Base-by-base conservation (phyloP, 2,329 filamentous ascomycete species). In the Penicillium rolfsii region DNA sequence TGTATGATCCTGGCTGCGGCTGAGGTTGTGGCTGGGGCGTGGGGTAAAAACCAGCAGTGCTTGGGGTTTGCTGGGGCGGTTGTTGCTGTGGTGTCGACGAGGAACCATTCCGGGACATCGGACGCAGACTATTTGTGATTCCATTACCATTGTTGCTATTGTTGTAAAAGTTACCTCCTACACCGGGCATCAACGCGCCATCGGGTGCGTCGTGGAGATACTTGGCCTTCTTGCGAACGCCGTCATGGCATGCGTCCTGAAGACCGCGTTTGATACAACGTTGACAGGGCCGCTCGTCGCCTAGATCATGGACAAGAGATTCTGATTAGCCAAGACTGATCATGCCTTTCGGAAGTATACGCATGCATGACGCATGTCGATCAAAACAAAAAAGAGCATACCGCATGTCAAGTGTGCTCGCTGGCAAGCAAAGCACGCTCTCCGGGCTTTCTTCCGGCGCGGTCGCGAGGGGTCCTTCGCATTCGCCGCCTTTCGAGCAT, bases 171-270 rank as follows among this genome's bases (percentile, higher is more conserved):
- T 72, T 85, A 70, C 87, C 89, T 64, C 89, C 88, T 52, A 95
- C 84, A 45, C 95, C 92, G n/a, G 93, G 91, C 73, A 94, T 86
- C 64, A 97, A 83, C 49, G 93, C 93, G 75, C 96, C 93, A 55
- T 92, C 87, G 38, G 94, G 93, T 28, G 94, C 93, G 83, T 98
- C 95, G 73, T 98, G 93, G 59, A 99, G 90, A 77, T 99, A 99
- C 77, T 99, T 99, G 55, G 95, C 95, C 84, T 98, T 99, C 79
- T 99, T 99, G 65, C 95, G 90, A 55, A 98, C 93, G 57, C 95
- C 95, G 74, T 99, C 95, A 76, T 97, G 93, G 73, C 95, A 99
- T 63, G 87, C 87, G 75, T 97, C 93, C 71, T 93, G 91, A 24
- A 98, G 85, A 49, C 92, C 91, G 70, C 95, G 89, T 78, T 97